phyloP scores from a whole-genome alignment of 2,329 filamentous ascomycete genomes.

The Microcyclosporella mali region DNA sequence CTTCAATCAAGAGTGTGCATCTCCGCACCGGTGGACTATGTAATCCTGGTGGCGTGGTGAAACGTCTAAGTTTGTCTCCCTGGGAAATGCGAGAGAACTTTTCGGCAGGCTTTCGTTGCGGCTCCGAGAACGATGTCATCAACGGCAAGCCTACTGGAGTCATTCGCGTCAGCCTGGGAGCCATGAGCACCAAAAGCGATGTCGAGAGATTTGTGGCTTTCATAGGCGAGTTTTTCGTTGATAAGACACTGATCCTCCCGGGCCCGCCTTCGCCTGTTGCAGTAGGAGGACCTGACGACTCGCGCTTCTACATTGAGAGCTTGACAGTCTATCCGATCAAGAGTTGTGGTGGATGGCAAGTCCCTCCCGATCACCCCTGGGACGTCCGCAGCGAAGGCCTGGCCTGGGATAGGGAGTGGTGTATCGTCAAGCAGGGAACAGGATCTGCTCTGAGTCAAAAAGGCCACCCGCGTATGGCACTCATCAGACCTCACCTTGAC shows the following conservation, averaged over 20 bases:
- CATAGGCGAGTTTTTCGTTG: constrained; percentile 29
- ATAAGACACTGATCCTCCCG: constrained; percentile 7
- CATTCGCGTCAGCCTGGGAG: constrained; percentile 77
- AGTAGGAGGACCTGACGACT: background rate
- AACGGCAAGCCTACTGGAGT: constrained; percentile 82
- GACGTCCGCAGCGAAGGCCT: constrained; percentile 74
- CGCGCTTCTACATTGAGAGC: constrained; percentile 40
- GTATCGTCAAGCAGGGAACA: constrained; percentile 79
- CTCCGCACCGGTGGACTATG: constrained; percentile 84
- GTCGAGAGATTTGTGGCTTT: constrained; percentile 59
- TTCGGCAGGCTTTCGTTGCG: constrained; percentile 76
- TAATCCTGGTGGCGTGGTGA: constrained; percentile 81
- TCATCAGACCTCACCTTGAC: constrained; percentile 70
- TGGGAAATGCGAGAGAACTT: constrained; percentile 84
- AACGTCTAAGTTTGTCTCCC: constrained; percentile 63
- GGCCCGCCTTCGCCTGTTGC: constrained; percentile 8
- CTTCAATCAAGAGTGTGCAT: constrained; percentile 71
- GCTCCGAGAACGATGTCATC: constrained; percentile 73
- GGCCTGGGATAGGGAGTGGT: constrained; percentile 96
- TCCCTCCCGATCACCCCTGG: constrained; percentile 63
- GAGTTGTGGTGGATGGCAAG: constrained; percentile 73
- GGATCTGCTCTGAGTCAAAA: constrained; percentile 84
- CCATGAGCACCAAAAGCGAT: constrained; percentile 77
- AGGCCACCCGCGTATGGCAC: constrained; percentile 76
- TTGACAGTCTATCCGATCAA: constrained; percentile 80